These are phyloP conservation scores for Grosmannia clavigera DNA, from an alignment of 2,329 filamentous ascomycete genomes.

Conservation along the genomic window DNA sequence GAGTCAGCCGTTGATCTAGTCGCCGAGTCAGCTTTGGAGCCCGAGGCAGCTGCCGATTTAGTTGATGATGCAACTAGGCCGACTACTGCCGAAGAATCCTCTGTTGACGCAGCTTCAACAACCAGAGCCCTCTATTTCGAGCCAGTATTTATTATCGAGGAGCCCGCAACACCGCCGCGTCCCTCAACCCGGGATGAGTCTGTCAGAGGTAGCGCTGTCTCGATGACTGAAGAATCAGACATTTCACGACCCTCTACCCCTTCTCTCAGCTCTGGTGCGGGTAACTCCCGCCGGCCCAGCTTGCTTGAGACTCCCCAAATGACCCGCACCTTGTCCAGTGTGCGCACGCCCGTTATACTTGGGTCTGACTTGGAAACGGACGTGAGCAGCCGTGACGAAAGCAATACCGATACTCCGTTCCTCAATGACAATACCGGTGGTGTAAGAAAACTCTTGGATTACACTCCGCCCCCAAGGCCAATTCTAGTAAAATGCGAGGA, in stretches of 20 bases:
- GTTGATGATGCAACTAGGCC: not conserved
- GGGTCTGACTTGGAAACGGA: not conserved
- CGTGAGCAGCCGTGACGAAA: not conserved
- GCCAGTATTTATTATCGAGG: not conserved
- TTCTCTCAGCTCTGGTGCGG: constrained; percentile 17
- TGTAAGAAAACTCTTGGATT: not conserved
- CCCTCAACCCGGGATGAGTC: not conserved
- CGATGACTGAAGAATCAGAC: not conserved
- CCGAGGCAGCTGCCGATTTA: not conserved
- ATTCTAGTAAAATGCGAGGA: not conserved
- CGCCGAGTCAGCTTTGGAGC: not conserved
- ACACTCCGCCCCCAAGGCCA: not conserved
- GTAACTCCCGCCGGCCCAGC: constrained; percentile 19
- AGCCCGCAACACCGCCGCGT: not conserved
- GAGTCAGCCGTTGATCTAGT: not conserved
- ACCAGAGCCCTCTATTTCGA: not conserved
- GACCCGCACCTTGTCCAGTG: not conserved
- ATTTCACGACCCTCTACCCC: constrained; percentile 17
- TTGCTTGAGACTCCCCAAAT: constrained; percentile 16
- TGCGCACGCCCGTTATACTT: not conserved
- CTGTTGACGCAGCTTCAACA: not conserved
- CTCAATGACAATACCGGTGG: not conserved
- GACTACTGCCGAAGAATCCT: not conserved
- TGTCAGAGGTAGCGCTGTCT: not conserved
- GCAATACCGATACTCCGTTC: not conserved